A percentile compares a stretch with the other conserved stretches of the same genome.
Conservation (phyloP, 2,329 filamentous ascomycete species). For the Aureobasidium sp. region DNA sequence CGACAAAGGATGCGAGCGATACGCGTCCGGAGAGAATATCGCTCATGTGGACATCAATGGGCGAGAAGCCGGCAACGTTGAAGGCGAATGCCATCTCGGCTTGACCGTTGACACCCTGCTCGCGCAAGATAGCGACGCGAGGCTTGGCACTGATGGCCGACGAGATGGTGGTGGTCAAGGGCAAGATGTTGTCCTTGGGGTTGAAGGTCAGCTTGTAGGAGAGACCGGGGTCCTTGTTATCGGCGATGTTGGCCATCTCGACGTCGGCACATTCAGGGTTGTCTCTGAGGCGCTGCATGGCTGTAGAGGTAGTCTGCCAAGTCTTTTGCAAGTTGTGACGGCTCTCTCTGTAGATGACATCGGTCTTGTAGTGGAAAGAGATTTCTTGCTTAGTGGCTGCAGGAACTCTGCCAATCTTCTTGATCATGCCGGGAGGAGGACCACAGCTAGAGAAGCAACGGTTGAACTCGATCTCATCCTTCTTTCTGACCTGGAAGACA, state of each 20-base stretch:
- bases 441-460: constrained; percentile 87
- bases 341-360: constrained; percentile 60
- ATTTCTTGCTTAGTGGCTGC: constrained; percentile 65
- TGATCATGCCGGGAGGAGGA: constrained; percentile 71
- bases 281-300: constrained; percentile 86
- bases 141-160: constrained; percentile 57
- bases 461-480: constrained; percentile 77
- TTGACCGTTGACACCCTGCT: constrained; percentile 92
- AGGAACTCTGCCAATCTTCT: constrained; percentile 73
- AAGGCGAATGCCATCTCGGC: constrained; percentile 99
- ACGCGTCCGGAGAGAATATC: constrained; percentile 74
- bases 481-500: constrained; percentile 87
- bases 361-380: constrained; percentile 64
- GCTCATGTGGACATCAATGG: constrained; percentile 94
- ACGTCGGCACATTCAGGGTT: constrained; percentile 80
- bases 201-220: constrained; percentile 77
- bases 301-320: constrained; percentile 83
- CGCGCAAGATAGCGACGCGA: constrained; percentile 83
- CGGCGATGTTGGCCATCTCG: constrained; percentile 68
- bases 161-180: constrained; percentile 57
- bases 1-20: constrained; percentile 74
- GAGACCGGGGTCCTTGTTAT: constrained; percentile 73
- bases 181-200: constrained; percentile 68
- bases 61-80: constrained; percentile 80
- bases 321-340: constrained; percentile 72